Conservation (phyloP, 306 rosid species). For the Inga leiocalycina region DNA sequence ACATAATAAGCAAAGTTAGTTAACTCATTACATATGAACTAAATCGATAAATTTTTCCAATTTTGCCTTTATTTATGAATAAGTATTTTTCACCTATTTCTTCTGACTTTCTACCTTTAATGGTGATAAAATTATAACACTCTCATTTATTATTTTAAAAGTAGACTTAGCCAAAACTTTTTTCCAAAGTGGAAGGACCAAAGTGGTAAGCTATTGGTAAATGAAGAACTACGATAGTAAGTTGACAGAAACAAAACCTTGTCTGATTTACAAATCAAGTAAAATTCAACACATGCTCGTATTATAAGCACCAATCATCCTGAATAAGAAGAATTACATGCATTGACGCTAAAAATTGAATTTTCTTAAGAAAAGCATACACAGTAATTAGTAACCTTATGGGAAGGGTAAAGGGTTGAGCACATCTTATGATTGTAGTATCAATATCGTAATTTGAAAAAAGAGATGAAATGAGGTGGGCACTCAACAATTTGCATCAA, state of each 20-base stretch:
- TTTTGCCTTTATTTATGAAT: too few relatives aligned
- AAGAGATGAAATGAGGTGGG: conserved; percentile 3
- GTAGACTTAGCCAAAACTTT: too few relatives aligned
- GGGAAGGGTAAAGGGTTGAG: not conserved
- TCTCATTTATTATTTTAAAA: too few relatives aligned
- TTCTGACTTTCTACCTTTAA: too few relatives aligned
- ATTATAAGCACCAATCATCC: conserved; percentile 13
- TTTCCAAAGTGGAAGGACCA: too few relatives aligned
- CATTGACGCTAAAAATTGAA: conserved; percentile 21
- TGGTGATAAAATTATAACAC: too few relatives aligned
- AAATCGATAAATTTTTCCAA: too few relatives aligned
- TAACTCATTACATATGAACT: too few relatives aligned
- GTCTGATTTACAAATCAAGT: not conserved
- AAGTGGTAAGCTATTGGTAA: not conserved
- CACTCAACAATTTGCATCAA: not conserved
- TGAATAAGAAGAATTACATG: conserved; percentile 24
- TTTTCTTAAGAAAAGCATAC: conserved; percentile 15
- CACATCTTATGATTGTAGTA: not conserved
- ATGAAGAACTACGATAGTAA: not conserved
- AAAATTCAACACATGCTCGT: conserved; percentile 6
- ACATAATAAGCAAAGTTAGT: too few relatives aligned
- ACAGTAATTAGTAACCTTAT: not conserved
- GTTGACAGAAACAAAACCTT: not conserved
- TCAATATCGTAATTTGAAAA: not conserved
- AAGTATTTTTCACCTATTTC: too few relatives aligned